A percentile compares a stretch with the other conserved stretches of the same genome.
Evolutionary conservation across 225 moss, liverwort and hornwort species (phyloP).

Genomic region (Climacium dendroides): DNA sequence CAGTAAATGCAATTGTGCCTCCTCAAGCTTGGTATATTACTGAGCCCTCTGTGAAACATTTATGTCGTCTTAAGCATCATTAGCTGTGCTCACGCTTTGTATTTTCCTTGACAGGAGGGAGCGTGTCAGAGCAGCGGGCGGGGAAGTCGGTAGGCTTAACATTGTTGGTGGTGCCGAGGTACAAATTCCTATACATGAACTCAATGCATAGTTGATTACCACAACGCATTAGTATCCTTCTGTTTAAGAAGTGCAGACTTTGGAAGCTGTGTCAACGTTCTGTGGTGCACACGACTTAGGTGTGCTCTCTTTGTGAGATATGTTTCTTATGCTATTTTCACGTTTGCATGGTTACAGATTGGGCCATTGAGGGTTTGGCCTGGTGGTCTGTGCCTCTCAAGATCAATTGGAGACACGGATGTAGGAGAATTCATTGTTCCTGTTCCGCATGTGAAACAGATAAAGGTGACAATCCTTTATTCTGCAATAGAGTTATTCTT

Average conservation of each 20-base stretch:
- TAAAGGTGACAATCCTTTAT: conserved; percentile 21
- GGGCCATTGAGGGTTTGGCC: conserved; percentile 94
- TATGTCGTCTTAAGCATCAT: background rate
- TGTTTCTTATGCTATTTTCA: background rate
- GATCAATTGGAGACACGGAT: conserved; percentile 83
- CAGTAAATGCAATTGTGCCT: background rate
- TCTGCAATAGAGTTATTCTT: background rate
- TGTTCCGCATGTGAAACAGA: conserved; percentile 84
- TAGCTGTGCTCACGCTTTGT: background rate
- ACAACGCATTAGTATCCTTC: background rate
- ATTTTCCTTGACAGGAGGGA: conserved; percentile 29
- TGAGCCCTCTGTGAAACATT: background rate
- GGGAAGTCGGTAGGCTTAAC: conserved; percentile 75
- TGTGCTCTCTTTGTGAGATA: background rate
- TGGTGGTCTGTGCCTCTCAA: conserved; percentile 75
- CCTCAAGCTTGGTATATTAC: background rate
- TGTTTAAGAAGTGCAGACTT: background rate
- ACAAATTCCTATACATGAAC: background rate
- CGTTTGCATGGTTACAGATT: conserved; percentile 26
- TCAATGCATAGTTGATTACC: background rate
- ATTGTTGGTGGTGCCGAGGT: conserved; percentile 80
- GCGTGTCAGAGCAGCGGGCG: conserved; percentile 73
- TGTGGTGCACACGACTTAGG: background rate
- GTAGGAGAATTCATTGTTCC: conserved; percentile 87
- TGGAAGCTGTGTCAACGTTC: background rate